Conservation (phyloP, 768 basidiomycete genomes). For the Panaeolus papilionaceus region DNA sequence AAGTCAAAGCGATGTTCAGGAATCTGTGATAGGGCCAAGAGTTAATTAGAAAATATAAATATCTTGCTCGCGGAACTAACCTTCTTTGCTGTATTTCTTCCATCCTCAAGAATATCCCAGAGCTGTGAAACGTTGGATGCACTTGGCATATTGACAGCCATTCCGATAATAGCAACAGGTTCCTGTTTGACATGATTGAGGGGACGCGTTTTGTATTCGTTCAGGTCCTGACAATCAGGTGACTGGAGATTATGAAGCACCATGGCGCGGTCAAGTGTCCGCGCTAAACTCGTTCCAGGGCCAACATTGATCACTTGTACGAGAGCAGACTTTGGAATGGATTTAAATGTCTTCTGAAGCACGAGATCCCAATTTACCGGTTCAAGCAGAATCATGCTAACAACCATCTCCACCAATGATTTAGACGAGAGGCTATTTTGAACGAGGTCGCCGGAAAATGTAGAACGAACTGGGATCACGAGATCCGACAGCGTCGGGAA, state of each 20-base stretch:
- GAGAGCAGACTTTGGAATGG: constrained; percentile 27
- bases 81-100: constrained; percentile 61
- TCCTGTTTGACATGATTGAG: constrained; percentile 30
- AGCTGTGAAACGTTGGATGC: constrained; percentile 53
- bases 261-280: constrained; percentile 44
- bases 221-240: constrained; percentile 34
- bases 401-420: constrained; percentile 48
- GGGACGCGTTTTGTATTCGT: neutral
- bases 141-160: constrained; percentile 68
- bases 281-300: constrained; percentile 44
- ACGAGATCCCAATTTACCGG: constrained; percentile 61
- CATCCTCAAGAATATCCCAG: constrained; percentile 65
- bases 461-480: constrained; percentile 54
- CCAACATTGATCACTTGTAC: constrained; percentile 57
- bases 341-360: constrained; percentile 34
- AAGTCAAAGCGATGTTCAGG: constrained; percentile 63
- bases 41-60: constrained; percentile 12
- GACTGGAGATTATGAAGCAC: constrained; percentile 25
- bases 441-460: constrained; percentile 46
- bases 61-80: constrained; percentile 38
- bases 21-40: constrained; percentile 48
- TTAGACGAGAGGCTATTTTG: constrained; percentile 24
- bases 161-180: constrained; percentile 74
- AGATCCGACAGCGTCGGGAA: constrained; percentile 59
- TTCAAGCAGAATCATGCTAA: constrained; percentile 56